These are phyloP conservation scores for Cylindrotheca closterium DNA, from an alignment of 108 stramenopile genomes.

Conservation along the genomic window DNA sequence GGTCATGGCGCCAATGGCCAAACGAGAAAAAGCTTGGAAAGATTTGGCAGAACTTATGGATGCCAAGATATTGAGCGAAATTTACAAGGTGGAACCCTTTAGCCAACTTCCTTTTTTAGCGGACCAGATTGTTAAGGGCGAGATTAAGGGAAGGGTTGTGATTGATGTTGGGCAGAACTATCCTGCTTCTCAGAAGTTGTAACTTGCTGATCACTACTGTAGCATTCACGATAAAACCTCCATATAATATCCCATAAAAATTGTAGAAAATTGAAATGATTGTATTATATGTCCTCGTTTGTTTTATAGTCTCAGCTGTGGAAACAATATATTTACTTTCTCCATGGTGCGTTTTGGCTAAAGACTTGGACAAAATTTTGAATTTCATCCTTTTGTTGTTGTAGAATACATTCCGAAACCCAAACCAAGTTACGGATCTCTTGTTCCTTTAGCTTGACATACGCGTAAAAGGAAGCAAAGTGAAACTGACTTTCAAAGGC, in stretches of 20 bases:
- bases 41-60: constrained; percentile 14
- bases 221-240: too few species aligned
- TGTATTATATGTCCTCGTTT: too few species aligned
- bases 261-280: too few species aligned
- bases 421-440: constrained; percentile 99
- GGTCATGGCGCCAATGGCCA: constrained; percentile 23
- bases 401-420: constrained; percentile 98
- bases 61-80: background rate
- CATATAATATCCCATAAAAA: too few species aligned
- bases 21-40: constrained; percentile 24
- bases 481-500: constrained; percentile 99
- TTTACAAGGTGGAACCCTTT: background rate
- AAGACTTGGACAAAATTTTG: constrained; percentile 98
- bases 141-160: background rate
- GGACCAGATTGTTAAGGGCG: background rate
- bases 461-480: constrained; percentile 96
- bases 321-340: constrained; percentile 34
- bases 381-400: constrained; percentile 97
- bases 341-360: constrained; percentile 90
- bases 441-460: constrained; percentile 99
- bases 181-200: too few species aligned
- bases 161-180: background rate
- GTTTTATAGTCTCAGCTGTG: too few species aligned
- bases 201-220: too few species aligned
- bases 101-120: background rate